Conservation (phyloP, 805 yeast species). For the Candida tammaniensis region DNA sequence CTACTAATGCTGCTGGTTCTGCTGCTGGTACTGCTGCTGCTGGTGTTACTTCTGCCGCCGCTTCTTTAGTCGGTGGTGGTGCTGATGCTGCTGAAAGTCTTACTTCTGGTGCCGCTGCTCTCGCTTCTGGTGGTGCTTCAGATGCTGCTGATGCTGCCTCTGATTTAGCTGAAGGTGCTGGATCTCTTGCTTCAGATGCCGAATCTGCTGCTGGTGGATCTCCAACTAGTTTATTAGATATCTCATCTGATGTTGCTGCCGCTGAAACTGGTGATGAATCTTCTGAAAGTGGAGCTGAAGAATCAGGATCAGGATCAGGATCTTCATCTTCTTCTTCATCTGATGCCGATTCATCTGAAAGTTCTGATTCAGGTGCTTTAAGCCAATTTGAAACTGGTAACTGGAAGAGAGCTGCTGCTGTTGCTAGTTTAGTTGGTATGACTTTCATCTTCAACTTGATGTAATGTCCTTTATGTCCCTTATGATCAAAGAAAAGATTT, state of each 20-base stretch:
- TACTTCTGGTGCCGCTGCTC: conserved; percentile 13
- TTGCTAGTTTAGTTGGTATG: conserved; percentile 35
- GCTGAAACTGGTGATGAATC: conserved; percentile 5
- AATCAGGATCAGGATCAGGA: conserved; percentile 7
- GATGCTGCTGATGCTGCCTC: conserved; percentile 15
- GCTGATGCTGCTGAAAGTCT: conserved; percentile 12
- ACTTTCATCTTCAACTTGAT: conserved; percentile 30
- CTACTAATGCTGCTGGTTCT: conserved; percentile 16
- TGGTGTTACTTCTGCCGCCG: conserved; percentile 8
- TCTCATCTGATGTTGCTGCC: conserved; percentile 13
- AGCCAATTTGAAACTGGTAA: conserved; percentile 21
- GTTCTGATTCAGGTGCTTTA: conserved; percentile 14
- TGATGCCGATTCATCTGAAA: conserved; percentile 6
- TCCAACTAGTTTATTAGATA: conserved; percentile 8
- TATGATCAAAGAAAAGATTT: conserved; percentile 1
- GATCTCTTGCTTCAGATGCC: conserved; percentile 17
- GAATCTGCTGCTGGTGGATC: conserved; percentile 9
- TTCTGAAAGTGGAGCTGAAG: conserved; percentile 5
- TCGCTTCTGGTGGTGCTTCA: conserved; percentile 14
- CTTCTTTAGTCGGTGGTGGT: conserved; percentile 13
- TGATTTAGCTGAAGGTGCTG: conserved; percentile 12
- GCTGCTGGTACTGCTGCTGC: conserved; percentile 13
- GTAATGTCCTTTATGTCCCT: too few relatives aligned
- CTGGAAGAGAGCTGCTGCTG: conserved; percentile 38
- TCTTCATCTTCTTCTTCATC: conserved; percentile 9